Percentiles rank a stretch among this genome's conserved stretches.
Evolutionary conservation across 2,329 filamentous ascomycete genomes (phyloP).

Genomic region (Microcyclospora tardicrescens): DNA sequence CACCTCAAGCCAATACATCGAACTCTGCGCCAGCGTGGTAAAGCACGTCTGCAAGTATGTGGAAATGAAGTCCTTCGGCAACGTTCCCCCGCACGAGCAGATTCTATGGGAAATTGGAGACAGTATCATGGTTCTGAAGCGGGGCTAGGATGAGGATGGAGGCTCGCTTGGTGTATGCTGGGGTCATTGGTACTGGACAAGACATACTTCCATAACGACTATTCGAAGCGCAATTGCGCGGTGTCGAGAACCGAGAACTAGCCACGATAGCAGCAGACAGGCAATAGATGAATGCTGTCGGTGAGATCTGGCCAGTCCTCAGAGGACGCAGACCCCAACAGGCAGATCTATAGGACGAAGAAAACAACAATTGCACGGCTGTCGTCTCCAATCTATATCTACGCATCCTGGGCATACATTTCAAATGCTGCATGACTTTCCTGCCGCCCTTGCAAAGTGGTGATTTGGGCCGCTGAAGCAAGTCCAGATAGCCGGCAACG

Average conservation of each 20-base stretch:
- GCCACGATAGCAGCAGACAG: constrained; percentile 10
- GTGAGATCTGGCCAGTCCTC: constrained; percentile 3
- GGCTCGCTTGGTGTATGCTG: not conserved
- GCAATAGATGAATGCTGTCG: constrained; percentile 6
- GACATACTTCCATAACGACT: not conserved
- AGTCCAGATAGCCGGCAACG: not conserved
- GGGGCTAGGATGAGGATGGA: not conserved
- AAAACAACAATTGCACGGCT: not conserved
- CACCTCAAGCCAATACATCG: no score
- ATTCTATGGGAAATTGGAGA: not conserved
- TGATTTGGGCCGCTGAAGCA: not conserved
- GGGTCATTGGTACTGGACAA: not conserved
- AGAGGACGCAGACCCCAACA: constrained; percentile 4
- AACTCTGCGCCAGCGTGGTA: no score
- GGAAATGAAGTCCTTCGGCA: not conserved
- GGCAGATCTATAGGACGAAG: constrained; percentile 5
- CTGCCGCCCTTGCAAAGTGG: not conserved
- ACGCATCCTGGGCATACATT: not conserved
- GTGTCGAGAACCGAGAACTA: constrained; percentile 9
- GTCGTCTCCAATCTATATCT: not conserved
- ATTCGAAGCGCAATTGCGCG: not conserved
- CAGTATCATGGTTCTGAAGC: not conserved
- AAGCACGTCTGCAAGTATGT: not conserved
- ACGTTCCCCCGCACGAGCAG: not conserved
- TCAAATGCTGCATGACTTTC: not conserved